A percentile compares a stretch with the other conserved stretches of the same genome.
Evolutionary conservation across 2,329 filamentous ascomycete genomes (phyloP).

Genomic region (Aspergillus clavatus): DNA sequence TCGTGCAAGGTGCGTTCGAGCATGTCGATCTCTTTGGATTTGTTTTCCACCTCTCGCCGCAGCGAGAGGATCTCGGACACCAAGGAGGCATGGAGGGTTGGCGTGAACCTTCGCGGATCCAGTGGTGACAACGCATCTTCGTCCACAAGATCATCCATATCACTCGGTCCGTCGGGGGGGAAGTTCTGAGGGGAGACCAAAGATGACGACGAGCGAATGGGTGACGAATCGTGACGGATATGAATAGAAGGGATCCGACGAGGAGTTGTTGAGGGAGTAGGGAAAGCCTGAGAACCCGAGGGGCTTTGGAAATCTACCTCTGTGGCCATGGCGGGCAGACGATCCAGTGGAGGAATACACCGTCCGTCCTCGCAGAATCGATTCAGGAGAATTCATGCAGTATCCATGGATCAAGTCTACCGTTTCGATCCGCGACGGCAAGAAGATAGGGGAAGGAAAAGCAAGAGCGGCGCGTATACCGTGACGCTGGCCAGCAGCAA

Average conservation of each 20-base stretch:
- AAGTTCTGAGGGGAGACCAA: constrained; percentile 42
- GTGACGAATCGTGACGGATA: constrained; percentile 58
- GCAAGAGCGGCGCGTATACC: too few species aligned
- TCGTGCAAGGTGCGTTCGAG: constrained; percentile 71
- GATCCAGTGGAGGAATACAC: too few species aligned
- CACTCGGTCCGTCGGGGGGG: constrained; percentile 35
- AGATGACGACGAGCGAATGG: constrained; percentile 58
- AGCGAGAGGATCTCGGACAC: constrained; percentile 90
- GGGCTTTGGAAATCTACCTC: constrained; percentile 49
- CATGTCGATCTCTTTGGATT: constrained; percentile 77
- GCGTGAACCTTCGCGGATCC: constrained; percentile 89
- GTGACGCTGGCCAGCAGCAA: constrained; percentile 6
- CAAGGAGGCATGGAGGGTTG: constrained; percentile 86
- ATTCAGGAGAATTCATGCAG: not conserved
- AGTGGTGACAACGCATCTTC: constrained; percentile 69
- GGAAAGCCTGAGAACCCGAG: constrained; percentile 56
- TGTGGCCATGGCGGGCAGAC: too few species aligned
- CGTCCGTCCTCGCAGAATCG: constrained; percentile 1
- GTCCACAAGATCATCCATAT: constrained; percentile 33
- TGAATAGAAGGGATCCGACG: constrained; percentile 18
- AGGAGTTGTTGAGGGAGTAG: constrained; percentile 68
- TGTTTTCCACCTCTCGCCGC: constrained; percentile 84
- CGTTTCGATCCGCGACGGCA: not conserved
- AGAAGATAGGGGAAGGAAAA: too few species aligned
- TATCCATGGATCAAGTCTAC: not conserved